These are phyloP conservation scores for Auriculariales sp. DNA, from an alignment of 768 basidiomycete genomes.

Conservation along the genomic window DNA sequence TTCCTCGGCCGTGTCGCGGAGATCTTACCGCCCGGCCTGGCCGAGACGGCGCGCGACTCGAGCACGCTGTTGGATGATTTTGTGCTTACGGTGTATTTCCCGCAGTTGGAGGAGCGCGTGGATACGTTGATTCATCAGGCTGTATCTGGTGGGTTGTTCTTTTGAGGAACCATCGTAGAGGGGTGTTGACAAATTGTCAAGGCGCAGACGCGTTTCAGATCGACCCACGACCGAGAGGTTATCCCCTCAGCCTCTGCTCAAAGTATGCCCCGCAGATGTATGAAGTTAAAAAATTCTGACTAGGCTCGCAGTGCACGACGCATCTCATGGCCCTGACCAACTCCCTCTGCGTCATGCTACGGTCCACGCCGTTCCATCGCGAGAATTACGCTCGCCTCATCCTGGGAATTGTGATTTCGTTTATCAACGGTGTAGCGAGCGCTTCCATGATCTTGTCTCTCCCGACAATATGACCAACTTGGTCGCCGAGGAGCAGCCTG, in stretches of 20 bases:
- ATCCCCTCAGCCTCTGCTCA: conserved; percentile 62
- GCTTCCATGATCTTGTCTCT: conserved; percentile 63
- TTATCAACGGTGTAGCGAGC: conserved; percentile 89
- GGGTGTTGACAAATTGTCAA: conserved; percentile 13
- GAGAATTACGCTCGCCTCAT: conserved; percentile 93
- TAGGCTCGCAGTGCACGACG: conserved; percentile 49
- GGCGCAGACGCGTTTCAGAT: conserved; percentile 81
- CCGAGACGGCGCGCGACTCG: conserved; percentile 47
- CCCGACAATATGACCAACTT: conserved; percentile 13
- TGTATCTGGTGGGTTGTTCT: conserved; percentile 41
- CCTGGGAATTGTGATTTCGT: conserved; percentile 86
- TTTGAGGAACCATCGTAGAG: not conserved
- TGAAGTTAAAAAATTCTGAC: not conserved
- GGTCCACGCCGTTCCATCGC: conserved; percentile 82
- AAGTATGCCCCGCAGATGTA: conserved; percentile 30
- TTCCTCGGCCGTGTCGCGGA: conserved; percentile 65
- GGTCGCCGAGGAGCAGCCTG: conserved; percentile 30
- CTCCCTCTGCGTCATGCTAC: conserved; percentile 81
- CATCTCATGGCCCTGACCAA: conserved; percentile 83
- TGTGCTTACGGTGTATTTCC: conserved; percentile 81
- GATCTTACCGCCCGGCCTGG: conserved; percentile 52
- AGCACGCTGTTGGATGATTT: conserved; percentile 80
- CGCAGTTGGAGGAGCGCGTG: conserved; percentile 91
- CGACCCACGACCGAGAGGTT: conserved; percentile 50
- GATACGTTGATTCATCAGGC: conserved; percentile 75